These are phyloP conservation scores for Scedosporium apiospermum DNA, from an alignment of 2,329 filamentous ascomycete species.

Conservation along the genomic window DNA sequence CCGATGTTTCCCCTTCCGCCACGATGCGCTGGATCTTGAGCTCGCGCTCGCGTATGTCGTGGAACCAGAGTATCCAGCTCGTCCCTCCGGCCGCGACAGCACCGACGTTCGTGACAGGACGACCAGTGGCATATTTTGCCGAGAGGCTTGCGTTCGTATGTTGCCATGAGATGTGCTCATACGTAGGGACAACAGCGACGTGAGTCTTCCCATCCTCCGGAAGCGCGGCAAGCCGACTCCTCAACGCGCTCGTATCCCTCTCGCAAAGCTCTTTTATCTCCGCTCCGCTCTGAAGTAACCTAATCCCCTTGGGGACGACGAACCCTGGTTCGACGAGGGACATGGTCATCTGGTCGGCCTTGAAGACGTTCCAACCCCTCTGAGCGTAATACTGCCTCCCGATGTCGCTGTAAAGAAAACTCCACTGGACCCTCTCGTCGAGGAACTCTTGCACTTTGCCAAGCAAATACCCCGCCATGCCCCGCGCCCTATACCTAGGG, in stretches of 20 bases:
- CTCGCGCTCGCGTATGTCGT: conserved; percentile 18
- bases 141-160: conserved; percentile 20
- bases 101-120: conserved; percentile 11
- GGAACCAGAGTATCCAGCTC: conserved; percentile 25
- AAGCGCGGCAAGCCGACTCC: conserved; percentile 13
- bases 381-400: conserved; percentile 20
- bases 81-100: conserved; percentile 15
- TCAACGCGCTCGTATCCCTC: conserved; percentile 16
- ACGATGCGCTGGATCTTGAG: conserved; percentile 2
- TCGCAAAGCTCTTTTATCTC: conserved; percentile 18
- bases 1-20: conserved; percentile 8
- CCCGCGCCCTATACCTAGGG: conserved; percentile 19
- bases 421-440: conserved; percentile 21
- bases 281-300: conserved; percentile 12
- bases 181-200: conserved; percentile 22
- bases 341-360: conserved; percentile 22
- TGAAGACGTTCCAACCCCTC: conserved; percentile 24
- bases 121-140: conserved; percentile 13
- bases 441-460: conserved; percentile 19
- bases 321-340: conserved; percentile 12
- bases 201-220: conserved; percentile 14
- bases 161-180: conserved; percentile 21
- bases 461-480: conserved; percentile 25
- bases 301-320: conserved; percentile 10
- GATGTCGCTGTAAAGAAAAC: conserved; percentile 24